Evolutionary conservation across 2,329 filamentous ascomycete species (phyloP), one percentile per base, ranked within the genome.

Genomic region (Aspergillus brunneoviolaceus): DNA sequence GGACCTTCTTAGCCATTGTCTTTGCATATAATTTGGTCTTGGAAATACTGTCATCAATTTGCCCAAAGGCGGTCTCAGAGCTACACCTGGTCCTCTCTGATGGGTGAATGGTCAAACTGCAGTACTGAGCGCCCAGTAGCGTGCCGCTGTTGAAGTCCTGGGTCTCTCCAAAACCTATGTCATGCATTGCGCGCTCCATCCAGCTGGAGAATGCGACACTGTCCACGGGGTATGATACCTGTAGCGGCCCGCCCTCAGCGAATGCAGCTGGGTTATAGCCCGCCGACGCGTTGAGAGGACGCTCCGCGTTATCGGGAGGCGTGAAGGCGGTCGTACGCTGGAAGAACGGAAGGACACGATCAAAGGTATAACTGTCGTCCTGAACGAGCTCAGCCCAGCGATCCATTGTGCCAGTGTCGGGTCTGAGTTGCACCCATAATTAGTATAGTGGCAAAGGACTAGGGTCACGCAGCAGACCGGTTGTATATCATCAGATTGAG

Each of bases 31-130:
- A 63, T 4, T 70, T 77, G n/a, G 83, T 67, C 10, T 31, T 51
- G 10, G 29, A 39, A 2, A 51, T 29, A 9, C 23, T 42, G 23
- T 48, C 47, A 29, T 21, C 49, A 19, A 10, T 27, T 5, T 47
- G n/a, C 3, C 61, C 58, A 55, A 77, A 82, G 0, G 74, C 72
- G 7, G 76, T 72, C 58, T 80, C 73, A 68, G 61, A 86, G 70
- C 60, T 80, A 74, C 77, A 85, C 82, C 62, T 82, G 78, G 59
- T 49, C 70, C 81, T 73, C 1, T 79, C 79, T 4, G 35, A 23
- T n/a, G 60, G 54, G 23, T 55, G 5, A 74, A 69, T 1, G 78
- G 72, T 16, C 85, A 68, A 50, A 86, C 79, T 0, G 81, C 83
- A 64, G 85, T 74, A 80, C 25, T 75, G 70, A 49, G 72, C 70